Base-by-base conservation (phyloP, 805 yeast species). In the Metschnikowia reukaufii region DNA sequence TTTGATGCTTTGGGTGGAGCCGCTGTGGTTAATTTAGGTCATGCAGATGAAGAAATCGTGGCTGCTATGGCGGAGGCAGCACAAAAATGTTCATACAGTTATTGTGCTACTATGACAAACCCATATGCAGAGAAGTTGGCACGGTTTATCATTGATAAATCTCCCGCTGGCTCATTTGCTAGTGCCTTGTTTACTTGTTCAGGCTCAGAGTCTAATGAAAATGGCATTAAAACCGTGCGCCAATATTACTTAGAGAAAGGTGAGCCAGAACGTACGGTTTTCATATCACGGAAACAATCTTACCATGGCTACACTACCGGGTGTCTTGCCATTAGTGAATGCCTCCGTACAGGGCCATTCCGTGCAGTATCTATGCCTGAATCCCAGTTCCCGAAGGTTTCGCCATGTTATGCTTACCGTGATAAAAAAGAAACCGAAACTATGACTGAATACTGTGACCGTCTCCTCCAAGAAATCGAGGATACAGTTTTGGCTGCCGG, bases 301-400 rank as follows among this genome's bases (percentile, higher is more conserved):
- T 52, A 50, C 50, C 56, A 52, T 45, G 56, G 56, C 13, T 52
- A 48, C 51, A 52, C 56, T 30, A 43, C 49, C 29, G 56, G 56
- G 18, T 44, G 51, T 19, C 52, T 52, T 35, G 49, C 52, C 4
- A 38, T 52, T 47, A 46, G 52, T 16, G 52, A 50, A 34, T 43
- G 47, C 17, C 13, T 44, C 19, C 39, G 54, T 25, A 25, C 44
- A 20, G 43, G 18, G 8, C 48, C 47, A 2, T 52, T 48, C 32
- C 29, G 48, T 16, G 42, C 49, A 12, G 49, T 50, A 29, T 45
- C 47, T 16, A 40, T 52, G 48, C 46, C 54, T 7, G 44, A 41
- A 13, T 39, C 39, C 2, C 51, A 45, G 42, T 41, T 47, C 29
- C 56, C 49, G 7, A 50, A 52, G 42, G 50, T 52, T 17, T 48